phyloP scores from a whole-genome alignment of 352 stramenopile species.

The Elongisporangium undulatum region DNA sequence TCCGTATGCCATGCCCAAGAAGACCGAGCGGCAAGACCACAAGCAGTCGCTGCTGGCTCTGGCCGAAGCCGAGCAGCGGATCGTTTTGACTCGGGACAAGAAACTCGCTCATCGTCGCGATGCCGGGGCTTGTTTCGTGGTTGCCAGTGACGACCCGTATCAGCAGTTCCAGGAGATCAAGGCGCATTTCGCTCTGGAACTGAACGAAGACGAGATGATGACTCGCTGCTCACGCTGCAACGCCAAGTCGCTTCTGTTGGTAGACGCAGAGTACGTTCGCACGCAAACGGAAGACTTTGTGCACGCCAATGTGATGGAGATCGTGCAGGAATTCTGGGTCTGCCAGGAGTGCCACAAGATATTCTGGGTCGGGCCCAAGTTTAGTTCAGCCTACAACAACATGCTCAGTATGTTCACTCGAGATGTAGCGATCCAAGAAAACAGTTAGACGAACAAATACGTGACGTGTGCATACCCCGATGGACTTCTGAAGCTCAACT shows the following conservation, averaged over 20 bases:
- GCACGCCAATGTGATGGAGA: constrained; percentile 43
- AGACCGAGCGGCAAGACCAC: constrained; percentile 27
- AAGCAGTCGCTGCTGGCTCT: constrained; percentile 41
- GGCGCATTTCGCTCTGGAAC: constrained; percentile 54
- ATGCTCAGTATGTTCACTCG: constrained; percentile 42
- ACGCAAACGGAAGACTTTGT: constrained; percentile 48
- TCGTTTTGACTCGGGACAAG: constrained; percentile 72
- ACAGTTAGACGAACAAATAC: too few relatives aligned
- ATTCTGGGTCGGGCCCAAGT: constrained; percentile 81
- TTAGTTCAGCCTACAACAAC: constrained; percentile 58
- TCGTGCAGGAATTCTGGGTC: constrained; percentile 67
- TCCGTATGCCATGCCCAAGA: constrained; percentile 21
- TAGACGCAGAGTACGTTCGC: constrained; percentile 45
- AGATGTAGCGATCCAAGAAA: background rate
- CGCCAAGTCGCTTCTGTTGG: constrained; percentile 50
- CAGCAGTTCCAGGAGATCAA: constrained; percentile 78
- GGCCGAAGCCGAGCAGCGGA: constrained; percentile 58
- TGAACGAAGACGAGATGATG: constrained; percentile 70
- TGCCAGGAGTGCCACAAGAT: constrained; percentile 62
- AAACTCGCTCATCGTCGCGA: constrained; percentile 62
- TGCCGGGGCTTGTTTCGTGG: constrained; percentile 68
- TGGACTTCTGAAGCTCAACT: too few relatives aligned
- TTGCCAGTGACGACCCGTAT: constrained; percentile 64
- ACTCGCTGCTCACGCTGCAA: constrained; percentile 71
- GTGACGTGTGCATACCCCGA: too few relatives aligned